A percentile compares a stretch with the other conserved stretches of the same genome.
These are phyloP conservation scores for Oxytropis ochrocephala DNA, from an alignment of 306 rosid species.

Conservation along the genomic window DNA sequence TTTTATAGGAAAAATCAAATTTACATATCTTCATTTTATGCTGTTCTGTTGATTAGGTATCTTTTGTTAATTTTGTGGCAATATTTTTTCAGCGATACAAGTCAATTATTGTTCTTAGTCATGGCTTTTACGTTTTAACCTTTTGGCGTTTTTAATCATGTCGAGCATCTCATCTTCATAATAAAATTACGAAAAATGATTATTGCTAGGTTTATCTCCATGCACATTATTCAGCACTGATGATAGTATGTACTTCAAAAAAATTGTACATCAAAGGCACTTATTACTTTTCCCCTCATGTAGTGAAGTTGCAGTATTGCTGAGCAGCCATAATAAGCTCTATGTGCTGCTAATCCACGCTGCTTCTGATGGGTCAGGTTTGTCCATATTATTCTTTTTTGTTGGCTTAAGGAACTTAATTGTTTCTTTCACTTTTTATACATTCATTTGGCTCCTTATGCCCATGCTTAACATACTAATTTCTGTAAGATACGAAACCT, in stretches of 20 bases:
- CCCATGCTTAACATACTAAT: slow-evolving; percentile 9
- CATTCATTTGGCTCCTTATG: slow-evolving; percentile 3
- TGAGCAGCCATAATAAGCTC: slow-evolving; percentile 76
- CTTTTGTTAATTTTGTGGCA: neutral
- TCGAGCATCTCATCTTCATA: slow-evolving; percentile 1
- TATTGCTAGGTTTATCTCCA: neutral
- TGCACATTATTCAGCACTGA: neutral
- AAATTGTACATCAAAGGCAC: neutral
- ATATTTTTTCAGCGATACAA: neutral
- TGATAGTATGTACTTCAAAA: neutral
- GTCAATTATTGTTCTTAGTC: neutral
- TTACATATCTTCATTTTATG: neutral
- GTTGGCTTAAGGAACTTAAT: slow-evolving; percentile 8
- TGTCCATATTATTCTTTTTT: slow-evolving; percentile 14
- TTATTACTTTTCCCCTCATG: slow-evolving; percentile 19
- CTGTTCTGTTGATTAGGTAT: slow-evolving; percentile 2
- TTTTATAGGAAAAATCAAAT: slow-evolving; percentile 6
- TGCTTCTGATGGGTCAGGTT: slow-evolving; percentile 68
- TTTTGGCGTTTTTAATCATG: neutral
- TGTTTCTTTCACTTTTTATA: neutral
- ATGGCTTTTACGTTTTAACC: neutral
- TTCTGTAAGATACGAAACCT: neutral
- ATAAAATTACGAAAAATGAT: slow-evolving; percentile 4
- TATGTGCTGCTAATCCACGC: slow-evolving; percentile 51
- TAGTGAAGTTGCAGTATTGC: slow-evolving; percentile 73